Percentiles rank a stretch among this genome's conserved stretches.
phyloP scores from a whole-genome alignment of 1,139 yeast genomes.

The Kurtzmaniella quercitrusa region DNA sequence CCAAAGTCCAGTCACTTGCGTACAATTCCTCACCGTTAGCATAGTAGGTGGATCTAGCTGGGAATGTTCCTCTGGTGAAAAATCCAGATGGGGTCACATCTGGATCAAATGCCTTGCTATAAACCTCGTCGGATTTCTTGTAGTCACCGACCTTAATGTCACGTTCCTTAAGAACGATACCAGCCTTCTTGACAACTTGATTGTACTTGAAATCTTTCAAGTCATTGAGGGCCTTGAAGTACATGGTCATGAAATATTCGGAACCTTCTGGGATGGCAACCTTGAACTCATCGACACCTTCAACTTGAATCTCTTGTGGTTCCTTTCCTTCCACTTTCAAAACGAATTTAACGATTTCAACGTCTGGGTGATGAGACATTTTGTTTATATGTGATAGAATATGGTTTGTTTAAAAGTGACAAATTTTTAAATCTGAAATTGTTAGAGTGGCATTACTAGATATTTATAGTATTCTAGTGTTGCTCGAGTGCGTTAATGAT shows the following conservation, averaged over 20 bases:
- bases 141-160: conserved; percentile 29
- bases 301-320: conserved; percentile 23
- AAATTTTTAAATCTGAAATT: too few relatives aligned
- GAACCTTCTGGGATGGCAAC: conserved; percentile 39
- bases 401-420: too few relatives aligned
- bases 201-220: conserved; percentile 32
- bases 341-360: conserved; percentile 30
- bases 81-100: conserved; percentile 43
- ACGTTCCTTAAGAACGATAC: conserved; percentile 31
- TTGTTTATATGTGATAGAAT: not conserved
- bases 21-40: conserved; percentile 29
- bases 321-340: conserved; percentile 30
- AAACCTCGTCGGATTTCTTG: conserved; percentile 29
- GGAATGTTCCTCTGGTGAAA: conserved; percentile 34
- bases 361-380: conserved; percentile 22
- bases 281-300: conserved; percentile 25
- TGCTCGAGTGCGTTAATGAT: not conserved
- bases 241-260: conserved; percentile 30
- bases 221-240: conserved; percentile 30
- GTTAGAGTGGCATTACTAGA: not conserved
- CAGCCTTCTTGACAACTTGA: conserved; percentile 38
- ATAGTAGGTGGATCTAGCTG: conserved; percentile 32
- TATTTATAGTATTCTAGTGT: conserved; percentile 2
- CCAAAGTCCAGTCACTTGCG: conserved; percentile 32
- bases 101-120: conserved; percentile 27